Conservation (phyloP, 2,329 filamentous ascomycete genomes). For the Cladosporium sp. region DNA sequence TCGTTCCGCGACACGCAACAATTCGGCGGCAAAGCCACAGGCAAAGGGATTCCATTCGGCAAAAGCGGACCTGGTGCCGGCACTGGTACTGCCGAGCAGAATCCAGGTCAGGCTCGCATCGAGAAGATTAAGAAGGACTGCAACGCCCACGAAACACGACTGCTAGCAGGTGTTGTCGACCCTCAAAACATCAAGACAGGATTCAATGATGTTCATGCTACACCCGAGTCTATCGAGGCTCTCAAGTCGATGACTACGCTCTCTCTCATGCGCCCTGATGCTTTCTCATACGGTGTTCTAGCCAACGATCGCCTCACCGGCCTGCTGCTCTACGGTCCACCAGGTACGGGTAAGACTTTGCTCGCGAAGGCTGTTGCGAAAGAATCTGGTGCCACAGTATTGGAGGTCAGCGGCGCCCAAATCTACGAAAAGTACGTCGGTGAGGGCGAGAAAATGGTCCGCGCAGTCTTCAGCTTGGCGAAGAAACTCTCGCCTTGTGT, state of each 20-base stretch:
- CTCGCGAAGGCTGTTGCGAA: conserved; percentile 67
- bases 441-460: conserved; percentile 93
- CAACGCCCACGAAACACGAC: conserved; percentile 77
- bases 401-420: conserved; percentile 86
- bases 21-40: background rate
- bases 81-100: background rate
- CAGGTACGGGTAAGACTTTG: conserved; percentile 85
- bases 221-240: conserved; percentile 78
- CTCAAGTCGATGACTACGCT: conserved; percentile 86
- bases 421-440: conserved; percentile 97
- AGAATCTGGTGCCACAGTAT: conserved; percentile 65
- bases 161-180: conserved; percentile 80
- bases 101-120: conserved; percentile 34
- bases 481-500: conserved; percentile 90
- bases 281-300: conserved; percentile 93
- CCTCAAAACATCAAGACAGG: conserved; percentile 80
- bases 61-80: background rate
- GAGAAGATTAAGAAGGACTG: conserved; percentile 57
- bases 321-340: conserved; percentile 92
- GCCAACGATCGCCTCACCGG: conserved; percentile 89
- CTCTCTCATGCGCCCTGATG: conserved; percentile 82
- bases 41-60: conserved; percentile 1
- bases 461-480: conserved; percentile 85
- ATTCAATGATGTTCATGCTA: conserved; percentile 83
- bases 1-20: conserved; percentile 10